A percentile compares a stretch with the other conserved stretches of the same genome.
Conservation (phyloP, 192 early-diverging fungal species). For the Coemansia sp. region DNA sequence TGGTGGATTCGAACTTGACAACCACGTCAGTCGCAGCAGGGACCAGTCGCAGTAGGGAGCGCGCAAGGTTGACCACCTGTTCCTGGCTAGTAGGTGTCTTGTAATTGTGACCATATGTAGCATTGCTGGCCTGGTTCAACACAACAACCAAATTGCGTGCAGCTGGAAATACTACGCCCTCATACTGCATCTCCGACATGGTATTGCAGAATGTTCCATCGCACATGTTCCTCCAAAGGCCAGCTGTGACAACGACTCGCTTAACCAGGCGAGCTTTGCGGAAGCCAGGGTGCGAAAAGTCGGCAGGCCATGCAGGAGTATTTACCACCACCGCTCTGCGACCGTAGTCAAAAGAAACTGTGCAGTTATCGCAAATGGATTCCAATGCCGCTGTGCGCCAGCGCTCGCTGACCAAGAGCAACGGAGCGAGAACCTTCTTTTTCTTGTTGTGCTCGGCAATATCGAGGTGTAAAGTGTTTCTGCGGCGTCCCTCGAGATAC, state of each 20-base stretch:
- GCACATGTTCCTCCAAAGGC: neutral
- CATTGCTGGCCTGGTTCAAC: neutral
- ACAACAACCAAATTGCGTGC: neutral
- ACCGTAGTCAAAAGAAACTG: neutral
- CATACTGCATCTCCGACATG: neutral
- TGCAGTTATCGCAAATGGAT: neutral
- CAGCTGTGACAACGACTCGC: neutral
- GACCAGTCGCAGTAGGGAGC: neutral
- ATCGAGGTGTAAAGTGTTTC: too few relatives aligned
- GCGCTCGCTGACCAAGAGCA: neutral
- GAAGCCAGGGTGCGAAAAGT: neutral
- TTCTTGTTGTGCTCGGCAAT: too few relatives aligned
- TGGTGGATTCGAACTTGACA: neutral
- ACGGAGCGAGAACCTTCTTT: too few relatives aligned
- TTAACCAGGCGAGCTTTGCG: neutral
- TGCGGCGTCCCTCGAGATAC: too few relatives aligned
- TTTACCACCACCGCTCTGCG: neutral
- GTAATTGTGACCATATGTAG: too few relatives aligned
- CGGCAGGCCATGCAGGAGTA: neutral
- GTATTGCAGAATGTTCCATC: neutral
- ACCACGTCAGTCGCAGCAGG: neutral
- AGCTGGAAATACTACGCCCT: neutral
- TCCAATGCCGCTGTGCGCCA: slow-evolving; percentile 1
- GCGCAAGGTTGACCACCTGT: neutral
- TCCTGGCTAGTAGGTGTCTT: too few relatives aligned